These are phyloP conservation scores for Pulveroboletus ravenelii DNA, from an alignment of 768 basidiomycete genomes.

Conservation along the genomic window DNA sequence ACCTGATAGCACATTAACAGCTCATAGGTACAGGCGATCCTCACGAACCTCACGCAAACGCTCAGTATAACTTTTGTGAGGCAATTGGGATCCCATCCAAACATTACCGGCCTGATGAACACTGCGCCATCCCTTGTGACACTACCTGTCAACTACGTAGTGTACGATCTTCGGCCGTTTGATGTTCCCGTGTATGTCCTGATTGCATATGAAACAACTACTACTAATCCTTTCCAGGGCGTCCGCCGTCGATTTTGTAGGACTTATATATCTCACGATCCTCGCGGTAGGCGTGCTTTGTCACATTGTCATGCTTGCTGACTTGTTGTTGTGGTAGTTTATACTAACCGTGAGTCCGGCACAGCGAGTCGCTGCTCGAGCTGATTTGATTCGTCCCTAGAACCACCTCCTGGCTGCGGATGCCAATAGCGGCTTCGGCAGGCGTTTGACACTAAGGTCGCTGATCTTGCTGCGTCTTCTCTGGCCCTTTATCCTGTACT, in stretches of 20 bases:
- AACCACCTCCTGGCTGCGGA: constrained; percentile 34
- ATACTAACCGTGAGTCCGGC: constrained; percentile 23
- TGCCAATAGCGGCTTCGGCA: constrained; percentile 35
- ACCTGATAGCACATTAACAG: not conserved
- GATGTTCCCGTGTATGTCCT: constrained; percentile 50
- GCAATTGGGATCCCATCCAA: constrained; percentile 23
- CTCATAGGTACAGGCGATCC: constrained; percentile 28
- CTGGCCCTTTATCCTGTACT: constrained; percentile 38
- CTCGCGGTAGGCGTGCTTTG: constrained; percentile 18
- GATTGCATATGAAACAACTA: not conserved
- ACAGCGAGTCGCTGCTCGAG: not conserved
- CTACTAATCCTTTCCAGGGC: constrained; percentile 34
- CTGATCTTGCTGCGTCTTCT: constrained; percentile 39
- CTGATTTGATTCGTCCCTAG: constrained; percentile 12
- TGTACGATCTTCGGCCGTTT: constrained; percentile 53
- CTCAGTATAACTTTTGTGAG: constrained; percentile 33
- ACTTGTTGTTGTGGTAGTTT: constrained; percentile 15
- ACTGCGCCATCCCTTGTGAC: constrained; percentile 48
- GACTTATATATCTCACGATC: constrained; percentile 47
- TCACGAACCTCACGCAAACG: constrained; percentile 34
- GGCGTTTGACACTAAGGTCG: constrained; percentile 34
- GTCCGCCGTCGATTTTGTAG: constrained; percentile 48
- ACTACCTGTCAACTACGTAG: constrained; percentile 43
- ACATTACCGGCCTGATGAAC: constrained; percentile 35
- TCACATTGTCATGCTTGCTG: not conserved